Percentiles rank a stretch among this genome's conserved stretches.
phyloP scores from a whole-genome alignment of 495 filamentous ascomycete genomes.

The Penicillium verhagenii region DNA sequence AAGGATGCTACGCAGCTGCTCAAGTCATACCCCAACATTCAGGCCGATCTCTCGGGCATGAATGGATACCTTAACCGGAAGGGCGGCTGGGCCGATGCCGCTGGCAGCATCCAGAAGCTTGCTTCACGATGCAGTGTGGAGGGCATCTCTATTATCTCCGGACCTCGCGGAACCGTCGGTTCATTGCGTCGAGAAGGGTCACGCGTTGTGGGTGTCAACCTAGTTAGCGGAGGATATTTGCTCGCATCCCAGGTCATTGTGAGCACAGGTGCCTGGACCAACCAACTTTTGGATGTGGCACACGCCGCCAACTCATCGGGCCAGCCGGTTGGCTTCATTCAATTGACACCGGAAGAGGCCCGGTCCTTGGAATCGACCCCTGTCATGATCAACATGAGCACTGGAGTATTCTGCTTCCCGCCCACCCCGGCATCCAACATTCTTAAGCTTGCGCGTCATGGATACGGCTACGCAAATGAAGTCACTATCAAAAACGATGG shows the following conservation, averaged over 20 bases:
- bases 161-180: slow-evolving; percentile 26
- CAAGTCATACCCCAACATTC: slow-evolving; percentile 24
- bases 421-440: slow-evolving; percentile 50
- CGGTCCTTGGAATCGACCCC: slow-evolving; percentile 56
- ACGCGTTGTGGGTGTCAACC: slow-evolving; percentile 49
- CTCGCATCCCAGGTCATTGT: slow-evolving; percentile 67
- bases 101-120: slow-evolving; percentile 59
- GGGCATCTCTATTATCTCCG: slow-evolving; percentile 29
- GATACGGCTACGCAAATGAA: slow-evolving; percentile 61
- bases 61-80: slow-evolving; percentile 66
- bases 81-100: slow-evolving; percentile 76
- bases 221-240: slow-evolving; percentile 50
- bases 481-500: slow-evolving; percentile 31
- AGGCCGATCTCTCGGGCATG: slow-evolving; percentile 21
- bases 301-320: slow-evolving; percentile 42
- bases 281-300: slow-evolving; percentile 48
- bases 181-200: slow-evolving; percentile 21
- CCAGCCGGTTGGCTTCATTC: slow-evolving; percentile 70
- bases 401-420: slow-evolving; percentile 73
- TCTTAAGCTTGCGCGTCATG: slow-evolving; percentile 74
- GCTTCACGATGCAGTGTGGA: slow-evolving; percentile 30
- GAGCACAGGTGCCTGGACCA: slow-evolving; percentile 78
- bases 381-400: slow-evolving; percentile 68
- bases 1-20: slow-evolving; percentile 19
- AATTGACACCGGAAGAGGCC: slow-evolving; percentile 62